Base-by-base conservation (phyloP, 139 green algal species). In the Chlamydomonas eustigma region DNA sequence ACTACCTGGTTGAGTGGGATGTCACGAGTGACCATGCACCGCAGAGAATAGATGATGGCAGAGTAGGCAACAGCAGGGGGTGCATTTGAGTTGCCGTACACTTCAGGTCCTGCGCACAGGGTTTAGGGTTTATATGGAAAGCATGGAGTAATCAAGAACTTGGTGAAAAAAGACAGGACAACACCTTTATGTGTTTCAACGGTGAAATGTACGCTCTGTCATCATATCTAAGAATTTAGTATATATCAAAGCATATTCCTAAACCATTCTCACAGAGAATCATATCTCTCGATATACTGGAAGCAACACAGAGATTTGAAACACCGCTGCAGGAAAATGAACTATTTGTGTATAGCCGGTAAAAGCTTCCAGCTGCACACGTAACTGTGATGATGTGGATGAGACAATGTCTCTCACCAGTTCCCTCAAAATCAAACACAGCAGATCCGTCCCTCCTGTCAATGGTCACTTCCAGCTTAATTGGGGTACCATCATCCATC, bases 41-140 rank as follows among this genome's bases (percentile, higher is more conserved):
- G 86, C 78, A 98, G 73, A 4, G 86, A 82, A 81, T 99, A 99
- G 75, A 99, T 98, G 78, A 98, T 91, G 39, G 95, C 95, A 4
- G 89, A 94, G 72, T 88, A 89, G 0, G 92, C 93, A 28, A 99
- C 95, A 0, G 95, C 95, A 5, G 87, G 88, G 0, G 95, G 95
- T 3, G 95, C 94, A 76, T 99, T 99, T 81, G 85, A 92, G 85
- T 98, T 99, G 81, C 91, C 95, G 78, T 90, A 91, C 66, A 98
- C 93, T 85, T 98, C 88, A 3, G 87, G 89, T 12, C 89, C 88
- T 50, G 88, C 50, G n/a, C n/a, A n/a, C n/a, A n/a, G n/a, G n/a
- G n/a, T n/a, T n/a, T n/a, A n/a, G n/a, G 50, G 50, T 63, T 63
- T 24, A 35, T 64, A 12, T 8, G 12, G 1, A 39, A 8, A 32